A percentile compares a stretch with the other conserved stretches of the same genome.
phyloP scores from a whole-genome alignment of 306 rosid species.

The Sindora glabra region DNA sequence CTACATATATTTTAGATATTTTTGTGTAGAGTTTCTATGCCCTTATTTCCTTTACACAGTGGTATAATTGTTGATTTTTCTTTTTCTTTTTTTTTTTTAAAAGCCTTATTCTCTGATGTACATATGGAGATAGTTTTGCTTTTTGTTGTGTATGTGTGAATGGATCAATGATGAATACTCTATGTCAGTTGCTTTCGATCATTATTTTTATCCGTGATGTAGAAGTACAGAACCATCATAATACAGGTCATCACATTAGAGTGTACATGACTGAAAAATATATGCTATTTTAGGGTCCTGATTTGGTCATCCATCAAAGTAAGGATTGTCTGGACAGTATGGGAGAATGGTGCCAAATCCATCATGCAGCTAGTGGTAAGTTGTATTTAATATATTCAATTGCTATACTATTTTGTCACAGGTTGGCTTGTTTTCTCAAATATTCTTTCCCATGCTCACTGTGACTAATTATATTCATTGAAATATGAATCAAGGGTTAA shows the following conservation, averaged over 20 bases:
- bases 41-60: no score
- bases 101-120: no score
- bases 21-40: no score
- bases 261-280: not conserved
- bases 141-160: no score
- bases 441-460: not conserved
- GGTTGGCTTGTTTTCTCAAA: not conserved
- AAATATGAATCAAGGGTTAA: conserved; percentile 56
- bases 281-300: conserved; percentile 74
- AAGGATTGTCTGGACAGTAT: conserved; percentile 76
- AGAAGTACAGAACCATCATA: no score
- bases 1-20: no score
- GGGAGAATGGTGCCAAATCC: conserved; percentile 98
- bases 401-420: not conserved
- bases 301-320: conserved; percentile 81
- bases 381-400: conserved; percentile 6
- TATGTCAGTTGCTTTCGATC: no score
- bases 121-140: no score
- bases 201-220: no score
- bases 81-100: no score
- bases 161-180: no score
- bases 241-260: not conserved
- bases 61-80: no score
- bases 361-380: conserved; percentile 94
- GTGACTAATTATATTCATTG: conserved; percentile 16